Evolutionary conservation across 495 filamentous ascomycete species (phyloP).

Genomic region (Lophiotrema nucula): DNA sequence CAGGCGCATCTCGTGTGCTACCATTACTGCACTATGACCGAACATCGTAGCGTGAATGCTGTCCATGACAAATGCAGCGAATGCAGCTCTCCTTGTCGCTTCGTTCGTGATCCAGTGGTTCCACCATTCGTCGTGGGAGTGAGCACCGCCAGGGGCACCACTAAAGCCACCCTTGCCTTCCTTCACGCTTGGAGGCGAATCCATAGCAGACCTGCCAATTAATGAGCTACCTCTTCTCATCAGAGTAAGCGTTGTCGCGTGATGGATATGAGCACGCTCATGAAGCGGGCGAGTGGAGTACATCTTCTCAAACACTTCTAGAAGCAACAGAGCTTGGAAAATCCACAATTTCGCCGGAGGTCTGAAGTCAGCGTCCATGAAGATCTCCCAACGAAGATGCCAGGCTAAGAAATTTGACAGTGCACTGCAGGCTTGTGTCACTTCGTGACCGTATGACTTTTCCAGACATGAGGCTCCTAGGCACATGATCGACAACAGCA

Average conservation of each 20-base stretch:
- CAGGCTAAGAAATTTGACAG: conserved; percentile 84
- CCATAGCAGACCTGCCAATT: conserved; percentile 82
- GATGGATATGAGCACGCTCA: conserved; percentile 94
- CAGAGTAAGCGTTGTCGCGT: conserved; percentile 90
- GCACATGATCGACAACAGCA: conserved; percentile 90
- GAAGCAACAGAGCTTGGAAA: conserved; percentile 84
- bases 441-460: conserved; percentile 68
- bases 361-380: conserved; percentile 85
- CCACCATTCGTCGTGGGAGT: conserved; percentile 88
- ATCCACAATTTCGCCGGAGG: conserved; percentile 97
- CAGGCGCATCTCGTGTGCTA: conserved; percentile 90
- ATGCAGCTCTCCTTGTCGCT: conserved; percentile 83
- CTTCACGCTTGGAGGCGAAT: conserved; percentile 79
- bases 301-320: conserved; percentile 97
- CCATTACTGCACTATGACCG: conserved; percentile 95
- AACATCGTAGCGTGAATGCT: conserved; percentile 98
- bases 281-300: conserved; percentile 88
- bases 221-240: conserved; percentile 92
- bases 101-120: conserved; percentile 96
- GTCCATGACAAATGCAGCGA: conserved; percentile 93
- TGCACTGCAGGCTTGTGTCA: conserved; percentile 70
- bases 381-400: conserved; percentile 90
- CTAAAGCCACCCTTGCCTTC: conserved; percentile 51
- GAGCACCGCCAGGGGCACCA: conserved; percentile 37
- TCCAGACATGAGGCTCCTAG: conserved; percentile 90